Evolutionary conservation across 2,329 filamentous ascomycete genomes (phyloP), one percentile per base, ranked within the genome.

Genomic region (Chaetomiaceae sp.): DNA sequence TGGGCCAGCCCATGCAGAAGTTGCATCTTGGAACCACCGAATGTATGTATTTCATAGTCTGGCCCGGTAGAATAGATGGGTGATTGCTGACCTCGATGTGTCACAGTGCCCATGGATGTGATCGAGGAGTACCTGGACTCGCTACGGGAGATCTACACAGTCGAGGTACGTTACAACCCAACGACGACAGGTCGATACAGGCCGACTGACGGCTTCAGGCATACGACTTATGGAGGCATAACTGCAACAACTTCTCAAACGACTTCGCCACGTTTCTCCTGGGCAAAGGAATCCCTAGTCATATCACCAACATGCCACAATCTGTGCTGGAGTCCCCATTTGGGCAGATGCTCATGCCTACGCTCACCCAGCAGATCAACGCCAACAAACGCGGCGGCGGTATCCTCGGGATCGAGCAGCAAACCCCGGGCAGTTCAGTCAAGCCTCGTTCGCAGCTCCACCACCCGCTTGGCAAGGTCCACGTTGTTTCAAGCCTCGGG

Each of bases 241-340:
- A 99, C 67, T 97, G 92, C 75, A 99, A 97, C 73, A 96, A 96
- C 69, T 99, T 97, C 70, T 89, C 88, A 3, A 92, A 97, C 65
- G 90, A 96, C 56, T 85, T 97, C 60, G 77, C 89, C 58, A 94
- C 89, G 69, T 97, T 97, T 58, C 75, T 97, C 0, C 75, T 96
- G 1, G 92, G 94, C 20, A 87, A 85, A 61, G 88, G 89, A 2
- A 97, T 97, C 55, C 94, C 94, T 0, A 80, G 85, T 1, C 85
- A 95, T 63, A 97, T 99, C 60, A 80, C 82, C 27, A 89, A 86
- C 60, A 84, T 97, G 66, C 92, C 92, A 0, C 80, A 90, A 64
- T 87, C 85, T 1, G 91, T 97, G 8, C 77, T 97, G 11, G 56
- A 64, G 25, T 63, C 62, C 1, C 62, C 63, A 1, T 60, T 65